Evolutionary conservation across 352 stramenopile species (phyloP).

Genomic region (Phytopythium chamaehyphon): DNA sequence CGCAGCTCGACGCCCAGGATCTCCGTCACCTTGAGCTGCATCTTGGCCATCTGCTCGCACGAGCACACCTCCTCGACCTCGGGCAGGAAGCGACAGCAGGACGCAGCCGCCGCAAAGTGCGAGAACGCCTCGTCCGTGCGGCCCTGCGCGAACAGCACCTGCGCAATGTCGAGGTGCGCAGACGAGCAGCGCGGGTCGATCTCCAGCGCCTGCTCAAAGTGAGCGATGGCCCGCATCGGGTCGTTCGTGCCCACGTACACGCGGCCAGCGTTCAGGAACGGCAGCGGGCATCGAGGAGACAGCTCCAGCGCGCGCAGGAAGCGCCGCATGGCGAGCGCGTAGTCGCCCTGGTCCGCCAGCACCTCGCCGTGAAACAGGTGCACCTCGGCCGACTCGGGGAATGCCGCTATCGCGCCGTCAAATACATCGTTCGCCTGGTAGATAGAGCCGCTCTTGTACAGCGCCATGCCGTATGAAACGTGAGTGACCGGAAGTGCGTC

Average conservation of each 20-base stretch:
- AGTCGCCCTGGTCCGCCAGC: constrained; percentile 77
- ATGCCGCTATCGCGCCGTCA: constrained; percentile 51
- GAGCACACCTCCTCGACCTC: constrained; percentile 82
- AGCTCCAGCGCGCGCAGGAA: constrained; percentile 67
- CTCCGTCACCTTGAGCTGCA: constrained; percentile 81
- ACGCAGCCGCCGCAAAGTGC: constrained; percentile 68
- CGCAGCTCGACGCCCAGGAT: constrained; percentile 82
- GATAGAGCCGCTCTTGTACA: constrained; percentile 81
- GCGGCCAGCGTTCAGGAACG: constrained; percentile 79
- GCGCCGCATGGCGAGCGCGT: constrained; percentile 75
- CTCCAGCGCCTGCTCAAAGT: constrained; percentile 75
- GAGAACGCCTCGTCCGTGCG: constrained; percentile 61
- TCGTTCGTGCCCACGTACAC: constrained; percentile 85
- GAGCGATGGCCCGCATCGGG: constrained; percentile 68
- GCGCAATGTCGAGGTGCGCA: constrained; percentile 79
- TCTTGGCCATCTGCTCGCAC: constrained; percentile 73
- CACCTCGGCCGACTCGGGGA: constrained; percentile 70
- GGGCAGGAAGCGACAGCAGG: constrained; percentile 76
- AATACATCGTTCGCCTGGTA: constrained; percentile 85
- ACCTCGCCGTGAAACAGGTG: constrained; percentile 84
- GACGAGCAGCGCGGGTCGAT: constrained; percentile 78
- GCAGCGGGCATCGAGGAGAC: constrained; percentile 70
- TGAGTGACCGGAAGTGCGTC: constrained; percentile 68
- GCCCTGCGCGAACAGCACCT: constrained; percentile 83
- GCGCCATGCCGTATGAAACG: constrained; percentile 81